These are phyloP conservation scores for Rhynchospora tenuis DNA, from an alignment of 176 grass and related monocot species.

Conservation along the genomic window DNA sequence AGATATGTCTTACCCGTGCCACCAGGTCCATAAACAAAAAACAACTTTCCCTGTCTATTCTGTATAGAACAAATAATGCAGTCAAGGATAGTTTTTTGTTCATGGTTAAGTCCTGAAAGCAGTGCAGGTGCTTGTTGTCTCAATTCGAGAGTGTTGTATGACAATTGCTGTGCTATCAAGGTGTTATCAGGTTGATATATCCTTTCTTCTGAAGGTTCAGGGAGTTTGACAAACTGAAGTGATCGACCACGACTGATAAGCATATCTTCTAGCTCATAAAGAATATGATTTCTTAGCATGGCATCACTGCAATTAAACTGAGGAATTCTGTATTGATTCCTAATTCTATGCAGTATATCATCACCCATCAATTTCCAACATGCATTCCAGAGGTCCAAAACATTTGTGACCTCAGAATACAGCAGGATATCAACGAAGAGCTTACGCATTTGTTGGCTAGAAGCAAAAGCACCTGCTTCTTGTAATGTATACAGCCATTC, in stretches of 20 bases:
- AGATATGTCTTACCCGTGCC: not conserved
- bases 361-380: not conserved
- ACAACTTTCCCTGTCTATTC: not conserved
- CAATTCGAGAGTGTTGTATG: not conserved
- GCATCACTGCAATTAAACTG: not conserved
- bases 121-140: not conserved
- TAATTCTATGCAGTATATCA: not conserved
- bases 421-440: not conserved
- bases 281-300: not conserved
- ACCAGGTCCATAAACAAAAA: conserved; percentile 1
- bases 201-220: not conserved
- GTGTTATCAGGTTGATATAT: not conserved
- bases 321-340: not conserved
- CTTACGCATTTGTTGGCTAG: not conserved
- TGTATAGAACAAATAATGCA: not conserved
- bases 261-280: not conserved
- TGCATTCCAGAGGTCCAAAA: not conserved
- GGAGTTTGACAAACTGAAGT: not conserved
- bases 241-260: not conserved
- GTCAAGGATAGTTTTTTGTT: not conserved
- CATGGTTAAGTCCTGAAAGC: not conserved
- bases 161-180: not conserved
- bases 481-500: not conserved
- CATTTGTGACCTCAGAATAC: not conserved
- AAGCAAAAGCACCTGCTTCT: not conserved